phyloP scores from a whole-genome alignment of 192 early-diverging fungal genomes.

The Backusella luteola region DNA sequence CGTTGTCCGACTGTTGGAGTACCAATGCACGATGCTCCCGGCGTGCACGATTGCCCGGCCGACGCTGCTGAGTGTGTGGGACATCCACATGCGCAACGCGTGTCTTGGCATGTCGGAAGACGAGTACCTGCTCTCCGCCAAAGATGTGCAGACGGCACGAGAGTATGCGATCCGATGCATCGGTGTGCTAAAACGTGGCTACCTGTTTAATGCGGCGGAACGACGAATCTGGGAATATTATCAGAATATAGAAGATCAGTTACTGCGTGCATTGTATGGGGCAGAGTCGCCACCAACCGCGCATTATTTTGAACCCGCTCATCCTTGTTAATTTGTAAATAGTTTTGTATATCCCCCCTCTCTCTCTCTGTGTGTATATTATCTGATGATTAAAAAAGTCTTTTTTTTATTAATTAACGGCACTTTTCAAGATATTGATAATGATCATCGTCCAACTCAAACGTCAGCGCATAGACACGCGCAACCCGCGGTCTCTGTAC shows the following conservation, averaged over 20 bases:
- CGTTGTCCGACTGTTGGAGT: slow-evolving; percentile 14
- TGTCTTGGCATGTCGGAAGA: slow-evolving; percentile 11
- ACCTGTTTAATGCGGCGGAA: slow-evolving; percentile 21
- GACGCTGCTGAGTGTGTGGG: slow-evolving; percentile 12
- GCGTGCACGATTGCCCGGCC: slow-evolving; percentile 9
- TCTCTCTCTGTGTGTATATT: neutral
- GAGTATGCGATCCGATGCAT: slow-evolving; percentile 20
- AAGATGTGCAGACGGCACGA: neutral
- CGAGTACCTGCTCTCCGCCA: neutral
- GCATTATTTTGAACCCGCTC: neutral
- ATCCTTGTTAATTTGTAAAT: neutral
- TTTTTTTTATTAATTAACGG: neutral
- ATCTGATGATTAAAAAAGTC: too few species aligned
- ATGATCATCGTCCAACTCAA: neutral
- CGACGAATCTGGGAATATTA: slow-evolving; percentile 21
- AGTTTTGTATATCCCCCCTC: neutral
- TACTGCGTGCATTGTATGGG: neutral
- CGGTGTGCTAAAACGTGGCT: slow-evolving; percentile 9
- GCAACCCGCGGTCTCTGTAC: neutral
- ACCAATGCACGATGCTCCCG: slow-evolving; percentile 9
- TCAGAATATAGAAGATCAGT: slow-evolving; percentile 20
- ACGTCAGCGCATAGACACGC: neutral
- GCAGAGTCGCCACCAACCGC: neutral
- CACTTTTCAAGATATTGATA: neutral
- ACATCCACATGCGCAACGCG: slow-evolving; percentile 15